These are phyloP conservation scores for Daldinia loculata DNA, from an alignment of 495 filamentous ascomycete species.

Conservation along the genomic window DNA sequence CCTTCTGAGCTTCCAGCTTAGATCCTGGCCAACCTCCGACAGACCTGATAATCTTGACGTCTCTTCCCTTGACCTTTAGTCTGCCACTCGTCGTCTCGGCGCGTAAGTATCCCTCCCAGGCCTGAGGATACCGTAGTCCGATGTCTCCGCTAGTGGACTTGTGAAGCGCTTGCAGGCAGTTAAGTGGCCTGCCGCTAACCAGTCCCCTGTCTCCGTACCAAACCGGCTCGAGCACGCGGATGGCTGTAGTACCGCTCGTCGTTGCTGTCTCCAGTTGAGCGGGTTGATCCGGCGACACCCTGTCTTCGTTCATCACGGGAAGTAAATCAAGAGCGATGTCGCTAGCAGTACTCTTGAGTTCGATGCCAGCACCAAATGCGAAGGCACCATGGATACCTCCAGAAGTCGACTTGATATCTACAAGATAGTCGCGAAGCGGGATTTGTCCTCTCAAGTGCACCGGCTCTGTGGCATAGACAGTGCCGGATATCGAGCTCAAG, in stretches of 20 bases:
- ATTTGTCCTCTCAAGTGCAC: constrained; percentile 39
- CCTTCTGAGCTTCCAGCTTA: constrained; percentile 51
- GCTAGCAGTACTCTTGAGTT: constrained; percentile 44
- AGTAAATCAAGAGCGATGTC: constrained; percentile 45
- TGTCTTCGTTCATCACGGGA: constrained; percentile 45
- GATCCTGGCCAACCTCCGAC: constrained; percentile 46
- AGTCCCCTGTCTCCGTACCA: constrained; percentile 38
- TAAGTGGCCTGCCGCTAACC: constrained; percentile 20
- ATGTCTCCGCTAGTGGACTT: constrained; percentile 49
- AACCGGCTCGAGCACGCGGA: constrained; percentile 49
- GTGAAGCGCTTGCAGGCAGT: constrained; percentile 45
- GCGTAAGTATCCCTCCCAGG: constrained; percentile 53
- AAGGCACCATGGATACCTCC: constrained; percentile 45
- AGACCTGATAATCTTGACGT: constrained; percentile 45
- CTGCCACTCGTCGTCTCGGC: constrained; percentile 44
- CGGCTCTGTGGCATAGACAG: constrained; percentile 49
- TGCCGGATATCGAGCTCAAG: constrained; percentile 49
- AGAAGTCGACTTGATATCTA: constrained; percentile 50
- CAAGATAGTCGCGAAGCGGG: constrained; percentile 54
- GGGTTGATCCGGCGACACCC: not conserved
- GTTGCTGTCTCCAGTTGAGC: constrained; percentile 44
- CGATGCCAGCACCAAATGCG: constrained; percentile 43
- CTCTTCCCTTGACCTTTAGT: constrained; percentile 45
- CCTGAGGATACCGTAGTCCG: constrained; percentile 46
- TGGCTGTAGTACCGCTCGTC: constrained; percentile 45